Conservation (phyloP, 2,329 filamentous ascomycete species). For the Calycina herbarum region DNA sequence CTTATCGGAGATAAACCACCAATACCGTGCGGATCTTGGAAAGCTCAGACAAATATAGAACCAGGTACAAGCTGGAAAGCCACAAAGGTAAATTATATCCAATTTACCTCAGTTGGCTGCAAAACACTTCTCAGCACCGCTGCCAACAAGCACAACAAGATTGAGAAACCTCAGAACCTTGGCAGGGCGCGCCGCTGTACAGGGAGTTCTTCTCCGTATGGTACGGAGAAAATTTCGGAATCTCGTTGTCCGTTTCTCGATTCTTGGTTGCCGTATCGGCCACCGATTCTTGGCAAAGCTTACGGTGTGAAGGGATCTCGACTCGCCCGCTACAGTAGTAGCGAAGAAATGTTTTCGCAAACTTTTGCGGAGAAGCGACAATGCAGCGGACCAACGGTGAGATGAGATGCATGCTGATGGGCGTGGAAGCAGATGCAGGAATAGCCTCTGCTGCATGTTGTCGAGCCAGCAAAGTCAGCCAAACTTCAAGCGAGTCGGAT, state of each 20-base stretch:
- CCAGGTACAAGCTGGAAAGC: slow-evolving; percentile 18
- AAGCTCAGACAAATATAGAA: slow-evolving; percentile 4
- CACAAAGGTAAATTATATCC: slow-evolving; percentile 21
- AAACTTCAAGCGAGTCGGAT: slow-evolving; percentile 14
- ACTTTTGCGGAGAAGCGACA: not conserved
- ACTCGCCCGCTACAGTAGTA: not conserved
- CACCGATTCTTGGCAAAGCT: slow-evolving; percentile 1
- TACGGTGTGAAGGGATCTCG: not conserved
- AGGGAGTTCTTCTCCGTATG: slow-evolving; percentile 6
- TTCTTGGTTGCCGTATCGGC: slow-evolving; percentile 4
- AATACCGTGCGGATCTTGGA: slow-evolving; percentile 4
- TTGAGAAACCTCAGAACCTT: not conserved
- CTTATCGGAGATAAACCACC: slow-evolving; percentile 20
- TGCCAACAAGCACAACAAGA: not conserved
- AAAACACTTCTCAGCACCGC: not conserved
- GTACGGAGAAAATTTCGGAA: slow-evolving; percentile 12
- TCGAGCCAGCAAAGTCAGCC: slow-evolving; percentile 5
- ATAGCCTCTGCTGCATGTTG: not conserved
- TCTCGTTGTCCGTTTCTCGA: slow-evolving; percentile 6
- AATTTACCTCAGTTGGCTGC: slow-evolving; percentile 24
- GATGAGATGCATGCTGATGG: slow-evolving; percentile 7
- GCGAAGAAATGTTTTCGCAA: not conserved
- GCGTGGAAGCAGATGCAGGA: slow-evolving; percentile 1
- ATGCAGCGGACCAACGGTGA: slow-evolving; percentile 1
- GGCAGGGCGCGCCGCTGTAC: slow-evolving; percentile 6